Base-by-base conservation (phyloP, 495 filamentous ascomycete genomes). In the Penicillium arizonense region DNA sequence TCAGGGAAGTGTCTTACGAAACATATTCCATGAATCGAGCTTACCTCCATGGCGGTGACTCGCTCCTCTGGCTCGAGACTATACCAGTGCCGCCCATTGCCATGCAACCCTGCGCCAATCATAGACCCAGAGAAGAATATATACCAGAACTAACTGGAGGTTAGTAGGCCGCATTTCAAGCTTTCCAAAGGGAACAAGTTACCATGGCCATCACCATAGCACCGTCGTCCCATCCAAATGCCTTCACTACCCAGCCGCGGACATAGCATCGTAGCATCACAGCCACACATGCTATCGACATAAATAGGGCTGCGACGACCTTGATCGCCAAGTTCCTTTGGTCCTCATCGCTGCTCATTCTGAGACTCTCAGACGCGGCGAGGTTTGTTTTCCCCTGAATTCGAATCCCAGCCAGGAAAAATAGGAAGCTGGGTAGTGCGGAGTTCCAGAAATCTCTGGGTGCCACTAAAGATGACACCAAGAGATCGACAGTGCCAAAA, bases 21-120 rank as follows among this genome's bases (percentile, higher is more conserved):
- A 8, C 7, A 18, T 26, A 3, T 1, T 13, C 6, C 7, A 2
- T 8, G 11, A 18, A 1, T n/a, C 13, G 32, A 2, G 11, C 13
- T 16, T 49, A 63, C 56, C 43, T 63, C 28, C 59, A 63, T 63
- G 32, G 59, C 59, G 0, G 47, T 50, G 10, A 44, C 44, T 37
- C 50, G 20, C 21, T 63, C 55, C 14, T 58, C 26, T 3, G 47
- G 21, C 7, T 23, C 41, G 0, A 63, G 12, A 0, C 56, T 47
- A 18, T 24, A 20, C 11, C 58, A 44, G 16, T 63, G 56, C 34
- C 48, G 50, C 18, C 59, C 59, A 36, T 53, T 63, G 3, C 59
- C 59, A 37, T 49, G 58, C 8, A 63, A 6, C 13, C 52, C 50
- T 3, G 55, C 59, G 10, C 56, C 59, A 26, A 58, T 52, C 55